Evolutionary conservation across 768 basidiomycete species (phyloP).

Genomic region (Asterophora lycoperdoides): DNA sequence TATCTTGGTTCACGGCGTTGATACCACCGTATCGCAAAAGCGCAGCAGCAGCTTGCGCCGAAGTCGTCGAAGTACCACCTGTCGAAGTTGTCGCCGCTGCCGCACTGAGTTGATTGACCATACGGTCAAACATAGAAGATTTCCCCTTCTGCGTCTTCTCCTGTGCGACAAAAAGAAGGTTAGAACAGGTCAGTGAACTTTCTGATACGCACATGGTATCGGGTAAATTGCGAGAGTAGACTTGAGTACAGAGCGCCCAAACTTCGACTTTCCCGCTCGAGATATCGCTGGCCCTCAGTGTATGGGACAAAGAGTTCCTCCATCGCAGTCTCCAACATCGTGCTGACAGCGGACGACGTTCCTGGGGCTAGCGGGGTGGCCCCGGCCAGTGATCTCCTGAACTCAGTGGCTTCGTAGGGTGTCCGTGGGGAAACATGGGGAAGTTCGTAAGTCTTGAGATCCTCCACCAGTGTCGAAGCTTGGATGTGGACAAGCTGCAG

Average conservation of each 20-base stretch:
- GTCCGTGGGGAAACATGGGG: slow-evolving; percentile 63
- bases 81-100: slow-evolving; percentile 64
- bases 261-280: slow-evolving; percentile 87
- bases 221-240: slow-evolving; percentile 70
- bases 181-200: slow-evolving; percentile 3
- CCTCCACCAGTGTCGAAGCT: slow-evolving; percentile 77
- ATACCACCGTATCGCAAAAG: slow-evolving; percentile 90
- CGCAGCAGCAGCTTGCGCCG: slow-evolving; percentile 83
- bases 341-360: slow-evolving; percentile 57
- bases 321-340: slow-evolving; percentile 93
- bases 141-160: slow-evolving; percentile 66
- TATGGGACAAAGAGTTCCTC: slow-evolving; percentile 96
- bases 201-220: slow-evolving; percentile 72
- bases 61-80: slow-evolving; percentile 58
- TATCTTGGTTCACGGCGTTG: slow-evolving; percentile 46
- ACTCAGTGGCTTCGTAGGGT: slow-evolving; percentile 57
- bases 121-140: slow-evolving; percentile 80
- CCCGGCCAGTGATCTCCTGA: slow-evolving; percentile 50
- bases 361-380: slow-evolving; percentile 39
- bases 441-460: slow-evolving; percentile 87
- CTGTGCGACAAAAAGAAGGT: slow-evolving; percentile 23
- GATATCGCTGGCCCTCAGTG: slow-evolving; percentile 85
- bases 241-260: slow-evolving; percentile 73
- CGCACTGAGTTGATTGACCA: slow-evolving; percentile 84
- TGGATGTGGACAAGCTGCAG: slow-evolving; percentile 84